Evolutionary conservation across 2,329 filamentous ascomycete genomes (phyloP), one percentile per base, ranked within the genome.

Genomic region (Sphaerulina musiva): DNA sequence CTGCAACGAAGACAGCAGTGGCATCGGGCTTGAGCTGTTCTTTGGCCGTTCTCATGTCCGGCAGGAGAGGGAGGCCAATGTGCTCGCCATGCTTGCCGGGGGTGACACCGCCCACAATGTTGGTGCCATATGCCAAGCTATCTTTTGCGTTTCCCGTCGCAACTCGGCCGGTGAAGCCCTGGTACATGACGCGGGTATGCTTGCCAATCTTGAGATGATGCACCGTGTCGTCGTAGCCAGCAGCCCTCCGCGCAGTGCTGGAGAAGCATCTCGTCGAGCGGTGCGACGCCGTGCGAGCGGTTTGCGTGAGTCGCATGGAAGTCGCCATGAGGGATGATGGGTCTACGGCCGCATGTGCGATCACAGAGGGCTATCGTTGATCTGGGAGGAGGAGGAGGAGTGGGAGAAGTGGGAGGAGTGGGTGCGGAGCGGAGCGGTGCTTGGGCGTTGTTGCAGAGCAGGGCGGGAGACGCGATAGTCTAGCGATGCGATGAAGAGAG

Each of bases 1-100:
- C 86, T 1, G 87, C 84, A 2, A 91, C 87, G 62, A 89, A 91
- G 53, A 92, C 86, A 4, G 84, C 86, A 1, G 87, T 89, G 4
- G 86, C 87, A 71, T 90, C 83, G 2, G 87, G 87, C 62, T 83
- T 87, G 38, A 89, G 72, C 62, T 80, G 75, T 61, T 85, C 80
- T 73, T 86, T 82, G 6, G 87, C 87, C 66, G 78, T 80, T 64
- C 78, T 77, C 31, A 91, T 83, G 42, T 80, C 83, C 1, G 86
- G 83, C 17, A 89, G 74, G 1, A 91, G 78, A 1, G 87, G 87
- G 36, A 89, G 74, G 2, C 84, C 86, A 17, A 91, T 73, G 72
- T 91, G 87, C 65, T 87, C 81, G 46, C 83, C 83, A 54, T 81
- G 79, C 46, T 83, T 81, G 3, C 82, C 83, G 0, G 87, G 87